Percentiles rank a stretch among this genome's conserved stretches.
These are phyloP conservation scores for Calamus simplicifolius DNA, from an alignment of 176 grass and related monocot species.

Conservation along the genomic window DNA sequence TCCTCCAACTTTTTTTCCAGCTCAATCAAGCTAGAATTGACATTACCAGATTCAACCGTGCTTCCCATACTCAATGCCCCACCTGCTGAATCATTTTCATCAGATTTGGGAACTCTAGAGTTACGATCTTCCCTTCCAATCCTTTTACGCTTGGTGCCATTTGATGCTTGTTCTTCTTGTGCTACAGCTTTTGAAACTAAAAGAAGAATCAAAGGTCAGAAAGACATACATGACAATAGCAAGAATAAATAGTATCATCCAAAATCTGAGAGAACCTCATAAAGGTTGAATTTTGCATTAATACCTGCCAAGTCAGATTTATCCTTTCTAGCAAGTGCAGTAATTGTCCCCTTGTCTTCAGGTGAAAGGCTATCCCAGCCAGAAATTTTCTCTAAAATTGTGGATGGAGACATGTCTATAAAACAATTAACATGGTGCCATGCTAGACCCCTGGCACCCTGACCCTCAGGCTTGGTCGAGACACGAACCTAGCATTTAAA, in stretches of 20 bases:
- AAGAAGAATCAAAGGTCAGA: no score
- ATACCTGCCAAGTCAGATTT: conserved; percentile 28
- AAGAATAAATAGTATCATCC: neutral
- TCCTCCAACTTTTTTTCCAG: conserved; percentile 58
- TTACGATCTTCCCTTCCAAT: conserved; percentile 18
- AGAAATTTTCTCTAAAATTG: conserved; percentile 50
- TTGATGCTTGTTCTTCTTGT: conserved; percentile 42
- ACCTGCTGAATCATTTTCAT: conserved; percentile 34
- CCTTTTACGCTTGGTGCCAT: conserved; percentile 65
- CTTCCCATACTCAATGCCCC: conserved; percentile 24
- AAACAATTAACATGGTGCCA: conserved; percentile 85
- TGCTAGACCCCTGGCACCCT: conserved; percentile 51
- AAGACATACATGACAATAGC: no score
- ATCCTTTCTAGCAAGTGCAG: conserved; percentile 48
- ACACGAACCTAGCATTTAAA: conserved; percentile 59
- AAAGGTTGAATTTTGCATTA: conserved; percentile 13
- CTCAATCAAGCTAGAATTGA: conserved; percentile 28
- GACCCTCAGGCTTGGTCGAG: conserved; percentile 64
- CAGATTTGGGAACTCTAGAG: conserved; percentile 48
- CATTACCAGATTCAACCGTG: conserved; percentile 23
- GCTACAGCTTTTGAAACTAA: no score
- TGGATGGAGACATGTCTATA: conserved; percentile 52
- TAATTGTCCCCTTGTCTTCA: conserved; percentile 54
- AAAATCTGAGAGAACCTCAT: conserved; percentile 7
- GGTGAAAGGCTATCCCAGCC: conserved; percentile 68